Evolutionary conservation across 2,329 filamentous ascomycete genomes (phyloP).

Genomic region (Phyllosticta citriasiana): DNA sequence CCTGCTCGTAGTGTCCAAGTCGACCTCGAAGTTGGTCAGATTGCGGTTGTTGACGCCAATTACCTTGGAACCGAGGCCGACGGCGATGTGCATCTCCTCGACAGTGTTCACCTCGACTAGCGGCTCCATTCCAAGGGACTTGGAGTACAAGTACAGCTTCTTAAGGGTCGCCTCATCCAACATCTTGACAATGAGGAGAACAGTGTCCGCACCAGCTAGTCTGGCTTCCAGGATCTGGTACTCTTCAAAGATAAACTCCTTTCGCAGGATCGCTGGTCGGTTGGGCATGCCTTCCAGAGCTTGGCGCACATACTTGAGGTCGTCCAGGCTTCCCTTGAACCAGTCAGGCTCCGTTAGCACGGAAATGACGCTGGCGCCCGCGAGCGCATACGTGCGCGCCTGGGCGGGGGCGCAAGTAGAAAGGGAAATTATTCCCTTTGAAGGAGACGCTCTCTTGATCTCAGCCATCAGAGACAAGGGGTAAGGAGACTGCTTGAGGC

Average conservation of each 20-base stretch:
- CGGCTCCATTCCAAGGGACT: slow-evolving; percentile 90
- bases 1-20: slow-evolving; percentile 82
- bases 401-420: slow-evolving; percentile 82
- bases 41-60: slow-evolving; percentile 98
- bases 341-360: slow-evolving; percentile 98
- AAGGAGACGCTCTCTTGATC: slow-evolving; percentile 92
- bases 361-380: slow-evolving; percentile 92
- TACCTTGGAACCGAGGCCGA: slow-evolving; percentile 76
- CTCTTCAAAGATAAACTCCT: slow-evolving; percentile 96
- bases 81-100: slow-evolving; percentile 82
- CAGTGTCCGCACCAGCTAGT: slow-evolving; percentile 84
- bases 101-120: slow-evolving; percentile 92
- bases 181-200: slow-evolving; percentile 98
- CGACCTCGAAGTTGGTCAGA: slow-evolving; percentile 91
- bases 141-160: slow-evolving; percentile 77
- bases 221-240: slow-evolving; percentile 96
- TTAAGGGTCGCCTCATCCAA: slow-evolving; percentile 64
- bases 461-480: slow-evolving; percentile 93
- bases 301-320: slow-evolving; percentile 76
- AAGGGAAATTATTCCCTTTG: slow-evolving; percentile 87
- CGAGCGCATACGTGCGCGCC: slow-evolving; percentile 81
- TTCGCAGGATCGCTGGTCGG: slow-evolving; percentile 80
- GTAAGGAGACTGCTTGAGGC: slow-evolving; percentile 72
- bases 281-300: slow-evolving; percentile 87
- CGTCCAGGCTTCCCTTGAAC: slow-evolving; percentile 98